Evolutionary conservation across 2,329 filamentous ascomycete species (phyloP).

Genomic region (Pseudogymnoascus sp.): DNA sequence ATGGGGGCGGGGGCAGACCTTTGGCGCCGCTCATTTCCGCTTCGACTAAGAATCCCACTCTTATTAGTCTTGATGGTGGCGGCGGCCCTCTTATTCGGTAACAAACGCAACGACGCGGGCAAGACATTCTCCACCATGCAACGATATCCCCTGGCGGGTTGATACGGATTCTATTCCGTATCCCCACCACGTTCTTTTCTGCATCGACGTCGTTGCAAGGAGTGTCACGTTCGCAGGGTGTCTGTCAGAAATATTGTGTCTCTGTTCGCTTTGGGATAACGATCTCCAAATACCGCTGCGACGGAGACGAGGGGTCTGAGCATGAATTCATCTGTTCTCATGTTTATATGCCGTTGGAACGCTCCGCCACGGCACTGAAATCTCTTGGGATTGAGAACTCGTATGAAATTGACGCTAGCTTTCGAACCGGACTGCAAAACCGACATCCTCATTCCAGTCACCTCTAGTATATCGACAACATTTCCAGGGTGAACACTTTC

Average conservation of each 20-base stretch:
- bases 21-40: background rate
- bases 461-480: background rate
- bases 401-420: background rate
- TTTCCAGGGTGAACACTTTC: background rate
- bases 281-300: constrained; percentile 1
- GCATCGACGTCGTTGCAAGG: background rate
- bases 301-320: background rate
- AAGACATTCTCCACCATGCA: background rate
- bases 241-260: constrained; percentile 4
- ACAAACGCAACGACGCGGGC: background rate
- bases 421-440: background rate
- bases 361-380: background rate
- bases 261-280: background rate
- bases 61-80: background rate
- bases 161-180: constrained; percentile 1
- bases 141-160: background rate
- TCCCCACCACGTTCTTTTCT: constrained; percentile 1
- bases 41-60: background rate
- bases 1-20: background rate
- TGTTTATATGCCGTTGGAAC: constrained; percentile 4
- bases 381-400: background rate
- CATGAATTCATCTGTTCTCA: constrained; percentile 1
- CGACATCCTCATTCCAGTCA: background rate
- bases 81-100: background rate
- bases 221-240: background rate